Conservation (phyloP, 2,329 filamentous ascomycete species). For the Anthostomella pinea region DNA sequence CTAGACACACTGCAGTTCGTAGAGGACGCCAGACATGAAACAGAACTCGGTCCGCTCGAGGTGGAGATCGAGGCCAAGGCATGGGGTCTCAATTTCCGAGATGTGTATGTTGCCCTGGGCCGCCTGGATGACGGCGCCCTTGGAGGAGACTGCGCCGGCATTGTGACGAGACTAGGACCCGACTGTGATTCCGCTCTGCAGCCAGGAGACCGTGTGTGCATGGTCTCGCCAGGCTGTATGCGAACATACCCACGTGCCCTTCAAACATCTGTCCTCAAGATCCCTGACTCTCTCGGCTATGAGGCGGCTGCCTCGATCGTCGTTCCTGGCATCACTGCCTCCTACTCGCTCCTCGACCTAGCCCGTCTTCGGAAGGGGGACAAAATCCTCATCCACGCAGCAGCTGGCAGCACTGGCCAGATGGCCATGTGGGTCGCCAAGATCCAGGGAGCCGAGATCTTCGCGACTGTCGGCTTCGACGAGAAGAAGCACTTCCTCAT, state of each 20-base stretch:
- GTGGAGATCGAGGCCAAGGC: slow-evolving; percentile 22
- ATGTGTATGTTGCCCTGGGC: slow-evolving; percentile 14
- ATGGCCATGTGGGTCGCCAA: slow-evolving; percentile 20
- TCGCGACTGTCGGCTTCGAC: slow-evolving; percentile 31
- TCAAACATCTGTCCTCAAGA: slow-evolving; percentile 8
- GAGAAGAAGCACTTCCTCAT: slow-evolving; percentile 33
- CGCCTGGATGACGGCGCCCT: slow-evolving; percentile 12
- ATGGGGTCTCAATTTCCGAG: slow-evolving; percentile 17
- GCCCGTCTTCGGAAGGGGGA: slow-evolving; percentile 24
- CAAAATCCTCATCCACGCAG: slow-evolving; percentile 25
- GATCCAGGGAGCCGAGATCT: slow-evolving; percentile 24
- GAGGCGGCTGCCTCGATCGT: slow-evolving; percentile 14
- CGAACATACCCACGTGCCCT: slow-evolving; percentile 15
- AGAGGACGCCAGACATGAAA: slow-evolving; percentile 14
- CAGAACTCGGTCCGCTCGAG: slow-evolving; percentile 12
- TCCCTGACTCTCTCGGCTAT: slow-evolving; percentile 11
- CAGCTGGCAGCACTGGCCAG: slow-evolving; percentile 20
- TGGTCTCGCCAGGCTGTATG: slow-evolving; percentile 18
- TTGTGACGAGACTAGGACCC: slow-evolving; percentile 28
- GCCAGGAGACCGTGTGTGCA: slow-evolving; percentile 14
- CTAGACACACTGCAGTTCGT: slow-evolving; percentile 22
- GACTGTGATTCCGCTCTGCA: slow-evolving; percentile 9
- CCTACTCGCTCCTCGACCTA: slow-evolving; percentile 25
- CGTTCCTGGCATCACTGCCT: slow-evolving; percentile 24
- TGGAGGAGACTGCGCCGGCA: slow-evolving; percentile 27